Evolutionary conservation across 148 eudicot species (phyloP).

Genomic region (Dianthus caryophyllus): DNA sequence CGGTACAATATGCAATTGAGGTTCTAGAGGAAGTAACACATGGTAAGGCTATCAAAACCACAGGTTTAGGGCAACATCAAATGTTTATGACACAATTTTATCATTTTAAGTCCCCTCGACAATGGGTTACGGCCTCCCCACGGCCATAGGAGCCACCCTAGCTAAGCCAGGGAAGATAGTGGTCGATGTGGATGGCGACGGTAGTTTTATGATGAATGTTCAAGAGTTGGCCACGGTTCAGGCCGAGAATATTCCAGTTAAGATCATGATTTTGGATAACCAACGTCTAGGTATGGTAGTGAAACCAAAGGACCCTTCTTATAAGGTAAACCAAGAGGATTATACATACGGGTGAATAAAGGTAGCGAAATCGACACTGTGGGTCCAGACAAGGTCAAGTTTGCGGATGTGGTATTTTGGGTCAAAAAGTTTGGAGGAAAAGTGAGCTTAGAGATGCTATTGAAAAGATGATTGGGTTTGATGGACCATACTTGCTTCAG

Average conservation of each 20-base stretch:
- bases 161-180: background rate
- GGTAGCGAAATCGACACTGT: background rate
- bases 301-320: background rate
- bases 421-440: background rate
- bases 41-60: background rate
- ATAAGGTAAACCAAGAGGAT: background rate
- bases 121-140: background rate
- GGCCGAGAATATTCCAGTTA: background rate
- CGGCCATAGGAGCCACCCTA: background rate
- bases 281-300: background rate
- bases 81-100: background rate
- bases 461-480: background rate
- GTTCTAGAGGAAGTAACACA: background rate
- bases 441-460: constrained; percentile 1
- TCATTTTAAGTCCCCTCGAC: background rate
- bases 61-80: constrained; percentile 4
- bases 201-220: constrained; percentile 4
- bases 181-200: background rate
- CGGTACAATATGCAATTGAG: background rate
- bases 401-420: constrained; percentile 2
- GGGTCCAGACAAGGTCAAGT: constrained; percentile 1
- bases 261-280: constrained; percentile 7
- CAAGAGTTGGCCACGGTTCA: background rate
- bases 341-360: background rate
- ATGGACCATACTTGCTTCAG: constrained; percentile 7